A percentile compares a stretch with the other conserved stretches of the same genome.
phyloP scores from a whole-genome alignment of 202 grass and related monocot species.

The Schoenoplectus tabernaemontani region DNA sequence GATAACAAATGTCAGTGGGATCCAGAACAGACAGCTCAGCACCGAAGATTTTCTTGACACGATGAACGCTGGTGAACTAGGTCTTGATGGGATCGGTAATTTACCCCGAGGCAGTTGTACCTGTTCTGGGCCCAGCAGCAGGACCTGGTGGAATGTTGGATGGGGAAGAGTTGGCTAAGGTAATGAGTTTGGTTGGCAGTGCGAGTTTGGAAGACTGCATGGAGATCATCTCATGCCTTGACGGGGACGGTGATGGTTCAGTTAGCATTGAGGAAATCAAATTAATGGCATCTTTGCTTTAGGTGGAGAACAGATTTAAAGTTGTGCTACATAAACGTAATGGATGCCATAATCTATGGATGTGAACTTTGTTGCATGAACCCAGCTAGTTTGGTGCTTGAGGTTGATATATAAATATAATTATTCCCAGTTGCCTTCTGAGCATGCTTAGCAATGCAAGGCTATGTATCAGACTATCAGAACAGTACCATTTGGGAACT shows the following conservation, averaged over 20 bases:
- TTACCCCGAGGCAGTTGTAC: constrained; percentile 58
- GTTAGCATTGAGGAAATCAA: constrained; percentile 61
- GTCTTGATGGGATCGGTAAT: constrained; percentile 40
- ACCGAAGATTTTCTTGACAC: constrained; percentile 60
- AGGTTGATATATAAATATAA: neutral
- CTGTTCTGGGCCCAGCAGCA: constrained; percentile 33
- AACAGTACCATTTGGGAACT: too few relatives aligned
- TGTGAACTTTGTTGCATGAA: neutral
- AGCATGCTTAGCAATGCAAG: neutral
- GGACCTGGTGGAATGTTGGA: constrained; percentile 31
- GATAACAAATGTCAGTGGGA: constrained; percentile 42
- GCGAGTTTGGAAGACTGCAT: constrained; percentile 58
- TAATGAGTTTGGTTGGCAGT: constrained; percentile 26
- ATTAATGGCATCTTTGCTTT: constrained; percentile 59
- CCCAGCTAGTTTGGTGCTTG: neutral
- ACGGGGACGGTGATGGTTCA: constrained; percentile 59
- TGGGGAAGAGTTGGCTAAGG: constrained; percentile 41
- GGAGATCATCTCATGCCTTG: constrained; percentile 63
- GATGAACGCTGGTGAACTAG: constrained; percentile 60
- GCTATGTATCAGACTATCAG: neutral
- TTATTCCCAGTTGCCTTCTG: neutral
- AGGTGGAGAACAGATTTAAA: constrained; percentile 20
- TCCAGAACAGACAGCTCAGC: constrained; percentile 51
- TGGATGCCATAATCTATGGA: neutral
- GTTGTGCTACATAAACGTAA: too few relatives aligned